Evolutionary conservation across 139 green algal genomes (phyloP), one percentile per base, ranked within the genome.

Genomic region (Tetradesmus lagerheimii): DNA sequence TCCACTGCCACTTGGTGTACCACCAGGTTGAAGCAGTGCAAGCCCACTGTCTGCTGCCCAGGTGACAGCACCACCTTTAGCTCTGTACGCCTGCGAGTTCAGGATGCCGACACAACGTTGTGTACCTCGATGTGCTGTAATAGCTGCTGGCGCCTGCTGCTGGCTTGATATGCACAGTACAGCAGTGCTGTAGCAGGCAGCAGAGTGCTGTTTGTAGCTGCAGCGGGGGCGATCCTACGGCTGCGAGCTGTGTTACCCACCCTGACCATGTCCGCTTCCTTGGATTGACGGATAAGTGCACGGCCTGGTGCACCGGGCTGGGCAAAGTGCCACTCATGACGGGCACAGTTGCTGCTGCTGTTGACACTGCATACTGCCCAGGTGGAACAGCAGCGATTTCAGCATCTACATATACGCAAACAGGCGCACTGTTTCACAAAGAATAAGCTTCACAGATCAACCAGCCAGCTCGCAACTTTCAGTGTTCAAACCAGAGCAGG

Each of bases 11-110:
- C 75, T 27, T 78, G 20, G 31, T 85, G 86, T 27, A 90, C 53
- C 34, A 4, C 45, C 8, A 90, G 50, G 75, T 90, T 90, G 86
- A 62, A 90, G 86, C 86, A 90, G 47, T 90, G 86, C 27, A 90
- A 47, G 74, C 74, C 86, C 39, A 90, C 45, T 25, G 12, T 85
- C 14, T 45, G 14, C 75, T 90, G 86, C 1, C 75, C 74, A 14
- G 86, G 45, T 14, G 75, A 29, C 67, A 81, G 25, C 50, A 83
- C 14, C 45, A 85, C 86, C 75, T 77, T 76, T 1, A 90, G 34
- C 47, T 77, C 47, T 23, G 86, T 90, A 9, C 31, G 27, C 35
- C 86, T 90, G 86, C 75, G 29, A n/a, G 6, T 5, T 25, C 14
- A 14, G 29, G 9, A 4, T 14, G 18, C 15, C 34, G 8, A 27